These are phyloP conservation scores for Russula sp. DNA, from an alignment of 768 basidiomycete genomes.

Conservation along the genomic window DNA sequence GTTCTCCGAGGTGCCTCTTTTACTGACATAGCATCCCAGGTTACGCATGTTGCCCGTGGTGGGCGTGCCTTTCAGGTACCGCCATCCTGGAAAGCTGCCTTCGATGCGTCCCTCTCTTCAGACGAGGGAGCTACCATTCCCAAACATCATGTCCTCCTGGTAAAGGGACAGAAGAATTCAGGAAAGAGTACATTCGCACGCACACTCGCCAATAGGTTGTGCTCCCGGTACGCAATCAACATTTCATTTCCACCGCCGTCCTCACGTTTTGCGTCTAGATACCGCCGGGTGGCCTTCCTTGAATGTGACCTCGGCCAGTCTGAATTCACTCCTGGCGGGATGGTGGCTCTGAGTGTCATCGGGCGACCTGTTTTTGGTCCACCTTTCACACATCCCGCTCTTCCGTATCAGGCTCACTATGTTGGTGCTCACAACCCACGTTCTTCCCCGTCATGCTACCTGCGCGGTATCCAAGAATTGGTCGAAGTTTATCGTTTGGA, in stretches of 20 bases:
- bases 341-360: constrained; percentile 73
- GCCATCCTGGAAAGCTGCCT: constrained; percentile 31
- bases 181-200: constrained; percentile 90
- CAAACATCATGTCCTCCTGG: constrained; percentile 30
- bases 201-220: constrained; percentile 60
- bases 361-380: constrained; percentile 71
- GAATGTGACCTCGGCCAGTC: constrained; percentile 94
- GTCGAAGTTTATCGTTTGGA: constrained; percentile 64
- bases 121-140: not conserved
- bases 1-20: not conserved
- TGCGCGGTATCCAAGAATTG: constrained; percentile 58
- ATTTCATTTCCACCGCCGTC: not conserved
- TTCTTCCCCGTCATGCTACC: constrained; percentile 68
- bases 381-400: constrained; percentile 73
- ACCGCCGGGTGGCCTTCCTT: constrained; percentile 77
- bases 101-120: constrained; percentile 15
- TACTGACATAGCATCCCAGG: constrained; percentile 23
- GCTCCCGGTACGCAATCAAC: constrained; percentile 40
- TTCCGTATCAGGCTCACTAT: constrained; percentile 72
- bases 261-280: constrained; percentile 36
- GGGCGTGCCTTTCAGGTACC: constrained; percentile 32
- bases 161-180: constrained; percentile 80
- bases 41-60: constrained; percentile 26
- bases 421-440: constrained; percentile 74
- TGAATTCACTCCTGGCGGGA: constrained; percentile 83